Percentiles rank a stretch among this genome's conserved stretches.
These are phyloP conservation scores for Chlamydomonas sphaeroides DNA, from an alignment of 139 green algal genomes.

Conservation along the genomic window DNA sequence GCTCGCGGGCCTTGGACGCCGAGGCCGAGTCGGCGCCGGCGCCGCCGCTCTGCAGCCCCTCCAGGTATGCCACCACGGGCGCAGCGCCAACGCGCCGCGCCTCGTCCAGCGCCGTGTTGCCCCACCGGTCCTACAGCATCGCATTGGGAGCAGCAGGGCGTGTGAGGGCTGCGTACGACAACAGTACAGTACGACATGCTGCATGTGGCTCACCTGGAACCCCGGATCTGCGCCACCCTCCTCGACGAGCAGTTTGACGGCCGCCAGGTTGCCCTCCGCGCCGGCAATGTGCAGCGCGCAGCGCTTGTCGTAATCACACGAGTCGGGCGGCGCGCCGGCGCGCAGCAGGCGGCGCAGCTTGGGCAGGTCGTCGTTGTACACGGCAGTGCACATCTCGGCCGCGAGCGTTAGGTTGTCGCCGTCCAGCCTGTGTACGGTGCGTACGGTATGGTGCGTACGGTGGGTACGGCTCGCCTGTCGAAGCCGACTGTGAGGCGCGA, in stretches of 20 bases:
- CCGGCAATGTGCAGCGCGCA: conserved; percentile 74
- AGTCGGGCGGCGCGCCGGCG: conserved; percentile 59
- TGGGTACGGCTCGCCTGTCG: no score
- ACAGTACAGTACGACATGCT: neutral
- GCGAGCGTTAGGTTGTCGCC: conserved; percentile 8
- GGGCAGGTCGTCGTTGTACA: conserved; percentile 31
- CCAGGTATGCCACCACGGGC: conserved; percentile 43
- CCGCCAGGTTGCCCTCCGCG: conserved; percentile 62
- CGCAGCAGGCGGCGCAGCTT: conserved; percentile 61
- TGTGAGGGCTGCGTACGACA: neutral
- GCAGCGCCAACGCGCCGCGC: conserved; percentile 54
- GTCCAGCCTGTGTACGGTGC: conserved; percentile 33
- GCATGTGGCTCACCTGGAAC: conserved; percentile 17
- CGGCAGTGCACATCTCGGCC: conserved; percentile 17
- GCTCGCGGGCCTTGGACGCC: neutral
- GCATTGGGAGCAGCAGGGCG: neutral
- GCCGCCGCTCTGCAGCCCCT: neutral
- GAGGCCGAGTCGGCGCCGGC: no score
- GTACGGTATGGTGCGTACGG: no score
- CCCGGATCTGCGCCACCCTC: conserved; percentile 31
- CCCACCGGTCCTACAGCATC: conserved; percentile 60
- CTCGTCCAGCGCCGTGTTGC: conserved; percentile 60
- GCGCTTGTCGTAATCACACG: conserved; percentile 71
- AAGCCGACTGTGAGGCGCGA: no score
- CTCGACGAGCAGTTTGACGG: conserved; percentile 41